Base-by-base conservation (phyloP, 768 basidiomycete species). In the Exidia glandulosa region DNA sequence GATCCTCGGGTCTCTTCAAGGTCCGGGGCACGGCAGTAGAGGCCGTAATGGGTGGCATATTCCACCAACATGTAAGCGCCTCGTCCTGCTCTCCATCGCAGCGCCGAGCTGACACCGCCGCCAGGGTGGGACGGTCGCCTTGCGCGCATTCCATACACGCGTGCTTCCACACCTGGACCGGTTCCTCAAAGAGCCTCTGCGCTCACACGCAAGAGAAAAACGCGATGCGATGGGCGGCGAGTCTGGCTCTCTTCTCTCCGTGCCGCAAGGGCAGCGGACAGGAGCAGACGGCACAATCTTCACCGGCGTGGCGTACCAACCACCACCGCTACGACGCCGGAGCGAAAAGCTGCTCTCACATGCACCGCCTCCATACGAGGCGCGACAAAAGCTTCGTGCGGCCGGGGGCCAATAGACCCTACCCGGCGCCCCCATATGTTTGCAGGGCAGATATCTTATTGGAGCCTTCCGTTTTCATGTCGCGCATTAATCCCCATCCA, bases 21-120 rank as follows among this genome's bases (percentile, higher is more conserved):
- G 83, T 90, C 23, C 81, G 85, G 66, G 90, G 90, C 1, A 84
- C 87, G 60, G 78, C 84, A 0, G 87, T 90, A 3, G 83, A 86
- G 64, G 90, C 87, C 2, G 76, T 90, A 16, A 71, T 90, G 32
- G 90, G 90, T 27, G 87, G 84, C 5, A 79, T 90, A 13, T 89
- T 83, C 66, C 82, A 86, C 66, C 88, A 93, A 74, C 88, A 85
- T 70, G 90, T 92, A 66, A 61, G 88, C 19, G 25, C 50, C 27
- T 31, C 77, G 57, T 33, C 57, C 60, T 32, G n/a, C n/a, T 33
- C n/a, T 56, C 37, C 56, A 41, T 36, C 9, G 54, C 64, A 63
- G 67, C 75, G 12, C 63, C 72, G 10, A 31, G 31, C 61, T 23
- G 72, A 47, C 62, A 57, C 9, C 12, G 10, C 25, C 45, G 27